phyloP scores from a whole-genome alignment of 305 asterid genomes.

The Fraxinus floribunda region DNA sequence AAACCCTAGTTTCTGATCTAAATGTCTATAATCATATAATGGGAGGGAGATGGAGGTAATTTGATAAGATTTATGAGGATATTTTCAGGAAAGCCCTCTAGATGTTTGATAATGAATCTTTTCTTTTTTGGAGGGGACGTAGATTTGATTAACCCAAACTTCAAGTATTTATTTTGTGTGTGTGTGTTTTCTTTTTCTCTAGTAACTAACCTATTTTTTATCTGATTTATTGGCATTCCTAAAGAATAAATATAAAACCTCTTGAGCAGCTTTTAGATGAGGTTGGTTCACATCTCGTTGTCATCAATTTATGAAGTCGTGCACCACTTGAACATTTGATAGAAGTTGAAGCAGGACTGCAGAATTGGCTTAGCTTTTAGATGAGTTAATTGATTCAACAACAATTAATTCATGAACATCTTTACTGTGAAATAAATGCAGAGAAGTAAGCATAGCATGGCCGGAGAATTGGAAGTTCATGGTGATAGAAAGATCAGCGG shows the following conservation, averaged over 20 bases:
- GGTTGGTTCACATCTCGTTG: not conserved
- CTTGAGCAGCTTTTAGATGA: not conserved
- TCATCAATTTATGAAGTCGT: not conserved
- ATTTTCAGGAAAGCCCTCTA: not conserved
- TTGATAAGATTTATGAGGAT: not conserved
- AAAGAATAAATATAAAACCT: not conserved
- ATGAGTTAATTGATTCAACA: not conserved
- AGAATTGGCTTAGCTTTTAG: not conserved
- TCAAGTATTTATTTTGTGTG: not conserved
- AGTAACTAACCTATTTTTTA: not conserved
- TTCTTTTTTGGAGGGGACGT: not conserved
- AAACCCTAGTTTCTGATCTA: not conserved
- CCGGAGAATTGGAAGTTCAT: conserved; percentile 7
- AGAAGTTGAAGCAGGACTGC: not conserved
- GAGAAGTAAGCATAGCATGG: conserved; percentile 25
- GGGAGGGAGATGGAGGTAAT: not conserved
- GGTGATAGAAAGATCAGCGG: not conserved
- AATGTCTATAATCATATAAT: not conserved
- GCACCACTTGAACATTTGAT: not conserved
- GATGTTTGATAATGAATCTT: not conserved
- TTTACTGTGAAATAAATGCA: not conserved
- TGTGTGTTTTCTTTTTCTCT: not conserved
- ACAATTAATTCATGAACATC: not conserved
- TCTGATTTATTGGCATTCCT: not conserved
- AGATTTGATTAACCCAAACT: not conserved